phyloP scores from a whole-genome alignment of 2,329 filamentous ascomycete species.

The Curvularia eragrostidis region DNA sequence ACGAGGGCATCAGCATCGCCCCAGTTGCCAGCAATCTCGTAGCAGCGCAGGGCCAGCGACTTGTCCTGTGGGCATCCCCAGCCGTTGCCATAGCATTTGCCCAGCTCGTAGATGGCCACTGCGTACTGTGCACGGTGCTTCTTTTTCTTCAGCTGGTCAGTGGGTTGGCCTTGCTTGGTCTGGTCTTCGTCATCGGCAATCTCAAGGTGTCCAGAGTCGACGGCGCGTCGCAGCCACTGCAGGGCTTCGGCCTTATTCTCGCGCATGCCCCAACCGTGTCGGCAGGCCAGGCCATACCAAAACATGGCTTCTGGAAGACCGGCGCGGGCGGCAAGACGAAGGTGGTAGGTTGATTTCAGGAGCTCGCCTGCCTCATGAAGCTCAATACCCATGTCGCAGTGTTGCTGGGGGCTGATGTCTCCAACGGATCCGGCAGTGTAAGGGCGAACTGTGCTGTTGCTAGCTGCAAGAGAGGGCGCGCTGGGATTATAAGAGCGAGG shows the following conservation, averaged over 20 bases:
- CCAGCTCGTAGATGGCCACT: slow-evolving; percentile 92
- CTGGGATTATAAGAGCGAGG: slow-evolving; percentile 46
- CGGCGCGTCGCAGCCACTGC: slow-evolving; percentile 88
- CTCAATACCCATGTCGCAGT: slow-evolving; percentile 87
- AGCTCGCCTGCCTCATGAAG: slow-evolving; percentile 86
- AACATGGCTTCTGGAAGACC: slow-evolving; percentile 94
- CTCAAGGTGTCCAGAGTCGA: slow-evolving; percentile 81
- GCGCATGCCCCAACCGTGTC: slow-evolving; percentile 98
- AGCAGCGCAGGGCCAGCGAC: slow-evolving; percentile 83
- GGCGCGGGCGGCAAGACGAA: slow-evolving; percentile 84
- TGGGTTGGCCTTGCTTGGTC: slow-evolving; percentile 64
- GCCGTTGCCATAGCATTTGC: slow-evolving; percentile 96
- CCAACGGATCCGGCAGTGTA: slow-evolving; percentile 53
- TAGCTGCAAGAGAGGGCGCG: slow-evolving; percentile 50
- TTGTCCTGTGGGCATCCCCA: slow-evolving; percentile 98
- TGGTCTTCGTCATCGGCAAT: slow-evolving; percentile 81
- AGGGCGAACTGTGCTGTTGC: slow-evolving; percentile 55
- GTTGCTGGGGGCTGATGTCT: slow-evolving; percentile 83
- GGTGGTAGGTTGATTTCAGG: slow-evolving; percentile 94
- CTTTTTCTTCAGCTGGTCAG: slow-evolving; percentile 74
- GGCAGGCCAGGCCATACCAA: slow-evolving; percentile 89
- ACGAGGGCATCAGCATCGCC: slow-evolving; percentile 93
- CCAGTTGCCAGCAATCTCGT: slow-evolving; percentile 95
- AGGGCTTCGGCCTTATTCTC: slow-evolving; percentile 89
- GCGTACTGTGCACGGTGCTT: slow-evolving; percentile 92